Percentiles rank a stretch among this genome's conserved stretches.
Conservation (phyloP, 2,329 filamentous ascomycete species). For the Fusarium sp. region DNA sequence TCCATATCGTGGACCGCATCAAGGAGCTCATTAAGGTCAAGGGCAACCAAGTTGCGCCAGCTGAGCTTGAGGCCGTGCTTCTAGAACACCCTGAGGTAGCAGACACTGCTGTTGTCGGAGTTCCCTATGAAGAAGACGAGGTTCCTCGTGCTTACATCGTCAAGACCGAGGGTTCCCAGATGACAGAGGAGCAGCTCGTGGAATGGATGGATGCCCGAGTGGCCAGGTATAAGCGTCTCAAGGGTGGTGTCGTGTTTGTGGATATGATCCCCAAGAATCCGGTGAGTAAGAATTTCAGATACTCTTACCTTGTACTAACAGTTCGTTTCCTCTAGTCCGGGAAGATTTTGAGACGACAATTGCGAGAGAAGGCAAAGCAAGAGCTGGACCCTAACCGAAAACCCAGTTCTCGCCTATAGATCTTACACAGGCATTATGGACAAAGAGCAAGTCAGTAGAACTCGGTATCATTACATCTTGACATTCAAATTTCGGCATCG, state of each 20-base stretch:
- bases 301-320: neutral
- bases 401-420: conserved; percentile 7
- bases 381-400: conserved; percentile 11
- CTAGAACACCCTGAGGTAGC: conserved; percentile 77
- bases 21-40: conserved; percentile 75
- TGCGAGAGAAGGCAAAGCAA: conserved; percentile 32
- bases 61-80: conserved; percentile 80
- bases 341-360: conserved; percentile 22
- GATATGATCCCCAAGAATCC: conserved; percentile 78
- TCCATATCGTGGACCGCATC: conserved; percentile 78
- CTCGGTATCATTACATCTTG: neutral
- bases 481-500: neutral
- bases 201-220: conserved; percentile 73
- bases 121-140: conserved; percentile 61
- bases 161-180: conserved; percentile 56
- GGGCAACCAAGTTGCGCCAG: conserved; percentile 82
- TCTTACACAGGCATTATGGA: neutral
- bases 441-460: neutral
- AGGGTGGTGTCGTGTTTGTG: conserved; percentile 71
- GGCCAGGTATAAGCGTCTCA: conserved; percentile 75
- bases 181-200: conserved; percentile 62
- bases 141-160: conserved; percentile 73
- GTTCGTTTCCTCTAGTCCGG: conserved; percentile 7
- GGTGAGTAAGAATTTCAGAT: conserved; percentile 47
- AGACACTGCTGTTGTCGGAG: conserved; percentile 75